phyloP scores from a whole-genome alignment of 768 basidiomycete species.

The Macrolepiota albuminosa region DNA sequence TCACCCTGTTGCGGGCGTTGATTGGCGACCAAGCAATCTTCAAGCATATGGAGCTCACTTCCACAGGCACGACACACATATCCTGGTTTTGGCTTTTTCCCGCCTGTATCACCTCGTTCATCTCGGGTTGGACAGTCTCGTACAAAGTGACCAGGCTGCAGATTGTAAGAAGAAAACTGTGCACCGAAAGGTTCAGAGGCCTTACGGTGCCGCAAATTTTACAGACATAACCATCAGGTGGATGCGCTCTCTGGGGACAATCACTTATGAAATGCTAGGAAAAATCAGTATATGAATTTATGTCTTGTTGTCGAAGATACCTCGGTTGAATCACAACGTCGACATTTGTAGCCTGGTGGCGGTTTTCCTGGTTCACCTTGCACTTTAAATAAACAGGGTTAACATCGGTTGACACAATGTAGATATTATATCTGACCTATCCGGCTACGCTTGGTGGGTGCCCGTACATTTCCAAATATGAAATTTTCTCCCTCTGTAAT shows the following conservation, averaged over 20 bases:
- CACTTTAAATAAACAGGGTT: conserved; percentile 12
- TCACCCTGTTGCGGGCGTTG: conserved; percentile 35
- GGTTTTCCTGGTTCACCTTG: conserved; percentile 50
- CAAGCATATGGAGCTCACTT: conserved; percentile 78
- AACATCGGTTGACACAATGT: background rate
- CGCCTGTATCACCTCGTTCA: conserved; percentile 77
- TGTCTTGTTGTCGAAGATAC: conserved; percentile 30
- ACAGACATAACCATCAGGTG: conserved; percentile 84
- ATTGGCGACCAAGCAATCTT: conserved; percentile 78
- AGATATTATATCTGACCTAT: conserved; percentile 35
- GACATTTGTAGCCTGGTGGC: conserved; percentile 72
- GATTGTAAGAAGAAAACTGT: conserved; percentile 1
- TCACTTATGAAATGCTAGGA: conserved; percentile 69
- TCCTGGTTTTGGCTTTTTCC: conserved; percentile 74
- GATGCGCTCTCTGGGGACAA: conserved; percentile 71
- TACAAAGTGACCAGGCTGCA: conserved; percentile 75
- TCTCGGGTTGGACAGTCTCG: conserved; percentile 84
- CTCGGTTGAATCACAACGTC: conserved; percentile 70
- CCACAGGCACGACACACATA: conserved; percentile 93
- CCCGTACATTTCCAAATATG: conserved; percentile 62
- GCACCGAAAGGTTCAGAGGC: conserved; percentile 1
- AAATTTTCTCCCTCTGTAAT: conserved; percentile 53
- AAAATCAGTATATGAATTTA: background rate
- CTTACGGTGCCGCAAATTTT: conserved; percentile 73
- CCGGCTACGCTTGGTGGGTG: conserved; percentile 52